Conservation (phyloP, 805 yeast species). For the Ogataea nonfermentans region DNA sequence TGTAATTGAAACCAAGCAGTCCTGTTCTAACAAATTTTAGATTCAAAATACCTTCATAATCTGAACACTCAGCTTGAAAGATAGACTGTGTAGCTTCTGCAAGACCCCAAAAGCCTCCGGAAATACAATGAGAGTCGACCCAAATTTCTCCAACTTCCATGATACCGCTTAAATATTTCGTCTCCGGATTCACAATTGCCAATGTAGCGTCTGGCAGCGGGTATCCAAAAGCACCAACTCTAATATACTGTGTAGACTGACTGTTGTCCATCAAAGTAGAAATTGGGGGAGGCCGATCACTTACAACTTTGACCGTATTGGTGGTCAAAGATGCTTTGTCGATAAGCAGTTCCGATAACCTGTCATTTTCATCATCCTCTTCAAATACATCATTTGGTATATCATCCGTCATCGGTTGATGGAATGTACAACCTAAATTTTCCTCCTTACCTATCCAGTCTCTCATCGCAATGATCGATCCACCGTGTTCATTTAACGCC, state of each 20-base stretch:
- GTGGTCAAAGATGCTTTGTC: conserved; percentile 73
- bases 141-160: conserved; percentile 93
- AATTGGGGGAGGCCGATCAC: conserved; percentile 53
- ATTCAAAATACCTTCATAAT: conserved; percentile 65
- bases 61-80: conserved; percentile 79
- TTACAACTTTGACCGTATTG: conserved; percentile 66
- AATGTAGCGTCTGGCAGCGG: conserved; percentile 93
- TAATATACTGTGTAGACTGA: conserved; percentile 47
- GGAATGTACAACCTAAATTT: conserved; percentile 50
- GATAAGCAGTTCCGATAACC: conserved; percentile 62
- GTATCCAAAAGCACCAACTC: conserved; percentile 90
- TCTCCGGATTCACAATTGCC: conserved; percentile 94
- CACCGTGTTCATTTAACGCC: conserved; percentile 91
- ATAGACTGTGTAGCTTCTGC: conserved; percentile 67
- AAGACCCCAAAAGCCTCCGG: conserved; percentile 85
- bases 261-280: conserved; percentile 42
- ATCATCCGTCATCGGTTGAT: conserved; percentile 38
- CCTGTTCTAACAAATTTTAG: conserved; percentile 89
- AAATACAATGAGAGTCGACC: conserved; percentile 91
- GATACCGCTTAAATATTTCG: conserved; percentile 65
- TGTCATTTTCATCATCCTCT: conserved; percentile 30
- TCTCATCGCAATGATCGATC: conserved; percentile 86
- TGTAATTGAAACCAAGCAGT: conserved; percentile 78
- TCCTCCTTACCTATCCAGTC: conserved; percentile 84
- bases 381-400: conserved; percentile 32